These are phyloP conservation scores for Phlebiopsis flavidoalba DNA, from an alignment of 768 basidiomycete genomes.

Conservation along the genomic window DNA sequence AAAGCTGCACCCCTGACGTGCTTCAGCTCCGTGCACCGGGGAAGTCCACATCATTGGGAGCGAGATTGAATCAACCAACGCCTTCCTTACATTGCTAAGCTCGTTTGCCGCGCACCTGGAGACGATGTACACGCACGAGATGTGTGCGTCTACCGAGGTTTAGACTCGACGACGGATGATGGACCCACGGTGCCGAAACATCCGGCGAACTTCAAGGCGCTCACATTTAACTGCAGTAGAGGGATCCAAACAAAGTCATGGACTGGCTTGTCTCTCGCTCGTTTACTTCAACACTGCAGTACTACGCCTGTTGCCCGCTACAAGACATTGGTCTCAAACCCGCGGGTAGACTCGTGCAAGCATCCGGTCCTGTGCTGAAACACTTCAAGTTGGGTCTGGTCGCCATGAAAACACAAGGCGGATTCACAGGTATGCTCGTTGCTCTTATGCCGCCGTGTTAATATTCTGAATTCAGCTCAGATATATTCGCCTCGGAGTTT, in stretches of 20 bases:
- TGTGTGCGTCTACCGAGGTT: constrained; percentile 12
- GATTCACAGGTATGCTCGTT: constrained; percentile 8
- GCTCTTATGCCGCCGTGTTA: background rate
- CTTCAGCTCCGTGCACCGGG: constrained; percentile 4
- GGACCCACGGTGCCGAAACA: background rate
- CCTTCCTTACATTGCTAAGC: constrained; percentile 5
- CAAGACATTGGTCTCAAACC: constrained; percentile 6
- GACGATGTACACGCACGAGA: constrained; percentile 3
- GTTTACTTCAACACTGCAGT: constrained; percentile 1
- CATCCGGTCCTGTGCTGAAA: constrained; percentile 5
- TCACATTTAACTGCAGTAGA: constrained; percentile 6
- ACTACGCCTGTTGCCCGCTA: constrained; percentile 5
- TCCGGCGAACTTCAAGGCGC: background rate
- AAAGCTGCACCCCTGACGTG: constrained; percentile 6
- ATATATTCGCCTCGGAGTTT: background rate
- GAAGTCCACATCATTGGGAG: constrained; percentile 1
- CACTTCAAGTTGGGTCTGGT: constrained; percentile 14
- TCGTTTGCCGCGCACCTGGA: constrained; percentile 9
- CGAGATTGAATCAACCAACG: constrained; percentile 11
- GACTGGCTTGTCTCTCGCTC: constrained; percentile 4
- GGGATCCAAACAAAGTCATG: constrained; percentile 2
- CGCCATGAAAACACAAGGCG: constrained; percentile 2
- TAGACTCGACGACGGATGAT: background rate
- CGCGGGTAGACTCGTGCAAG: background rate
- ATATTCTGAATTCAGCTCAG: background rate